Base-by-base conservation (phyloP, 208 protist genomes). In the Leishmania guyanensis region DNA sequence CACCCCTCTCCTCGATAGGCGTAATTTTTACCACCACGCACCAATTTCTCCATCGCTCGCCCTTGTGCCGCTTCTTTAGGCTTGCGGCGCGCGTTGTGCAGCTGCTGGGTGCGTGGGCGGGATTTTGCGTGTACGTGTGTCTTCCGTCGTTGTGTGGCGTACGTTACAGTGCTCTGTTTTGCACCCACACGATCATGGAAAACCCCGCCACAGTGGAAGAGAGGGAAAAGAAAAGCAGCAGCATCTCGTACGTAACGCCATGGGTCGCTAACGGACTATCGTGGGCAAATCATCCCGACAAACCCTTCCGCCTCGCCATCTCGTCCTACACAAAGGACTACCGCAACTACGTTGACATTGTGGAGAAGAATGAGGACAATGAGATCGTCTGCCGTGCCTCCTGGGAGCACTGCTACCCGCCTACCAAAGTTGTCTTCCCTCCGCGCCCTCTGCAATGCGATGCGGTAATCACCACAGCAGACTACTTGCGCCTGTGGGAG, bases 401-500 rank as follows among this genome's bases (percentile, higher is more conserved):
- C 46, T 99, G 99, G 90, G 98, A 99, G 72, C 99, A 99, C 85
- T 98, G 97, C 58, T 99, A 99, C 81, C 98, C 95, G n/a, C 88
- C 95, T 0, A 99, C 98, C n/a, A 99, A 99, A 77, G 97, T 98
- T 51, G 97, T 99, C 96, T 99, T 98, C 90, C 88, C 96, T 2
- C 99, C 99, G 14, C 91, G 96, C 26, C 88, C 81, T 26, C 88
- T 92, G 72, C 85, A 84, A 12, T 75, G 82, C 26, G 98, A 99
- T 85, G 87, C 99, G 26, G 84, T 99, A 22, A 99, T 98, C 65
- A 99, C 99, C 22, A 99, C 98, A 0, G 99, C 99, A 8, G 99
- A 99, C 84, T 99, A 99, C 86, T 84, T 99, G 73, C 92, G 99
- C 3, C 66, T 99, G n/a, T 99, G 99, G 98, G 89, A 99, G 73